These are phyloP conservation scores for Triticum dicoccoides DNA, from an alignment of 176 grass and related monocot genomes.

Conservation along the genomic window DNA sequence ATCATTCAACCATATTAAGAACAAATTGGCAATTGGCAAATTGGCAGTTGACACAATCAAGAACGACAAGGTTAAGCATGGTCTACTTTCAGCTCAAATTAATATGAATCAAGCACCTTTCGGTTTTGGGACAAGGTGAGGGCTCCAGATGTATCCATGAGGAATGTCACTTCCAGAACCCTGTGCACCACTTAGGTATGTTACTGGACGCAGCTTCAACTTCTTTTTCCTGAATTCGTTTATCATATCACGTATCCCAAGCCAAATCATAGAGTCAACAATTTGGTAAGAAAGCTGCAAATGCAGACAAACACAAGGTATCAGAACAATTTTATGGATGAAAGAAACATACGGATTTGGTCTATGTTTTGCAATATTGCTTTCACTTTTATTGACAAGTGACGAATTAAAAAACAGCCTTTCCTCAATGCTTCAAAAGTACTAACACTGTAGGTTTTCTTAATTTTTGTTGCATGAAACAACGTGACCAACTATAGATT, in stretches of 20 bases:
- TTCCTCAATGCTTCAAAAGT: background rate
- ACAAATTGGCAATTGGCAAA: background rate
- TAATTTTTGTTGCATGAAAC: background rate
- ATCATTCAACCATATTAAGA: background rate
- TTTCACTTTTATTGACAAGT: constrained; percentile 7
- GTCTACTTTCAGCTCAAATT: constrained; percentile 18
- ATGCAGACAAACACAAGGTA: constrained; percentile 14
- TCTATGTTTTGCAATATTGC: background rate
- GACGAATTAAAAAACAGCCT: background rate
- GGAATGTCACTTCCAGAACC: constrained; percentile 76
- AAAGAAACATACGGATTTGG: background rate
- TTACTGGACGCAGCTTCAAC: constrained; percentile 89
- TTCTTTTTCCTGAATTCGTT: constrained; percentile 98
- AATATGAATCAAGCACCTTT: constrained; percentile 58
- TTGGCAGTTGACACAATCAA: background rate
- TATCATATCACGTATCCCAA: constrained; percentile 98
- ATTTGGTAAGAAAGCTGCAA: constrained; percentile 95
- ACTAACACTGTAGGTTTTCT: background rate
- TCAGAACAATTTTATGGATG: background rate
- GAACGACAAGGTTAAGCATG: constrained; percentile 27
- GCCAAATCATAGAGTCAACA: constrained; percentile 99
- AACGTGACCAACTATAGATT: background rate
- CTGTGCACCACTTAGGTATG: constrained; percentile 83
- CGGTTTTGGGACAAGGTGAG: constrained; percentile 91
- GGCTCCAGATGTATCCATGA: constrained; percentile 98